Percentiles rank a stretch among this genome's conserved stretches.
Conservation (phyloP, 768 basidiomycete genomes). For the Paxillus ammoniavirescens region DNA sequence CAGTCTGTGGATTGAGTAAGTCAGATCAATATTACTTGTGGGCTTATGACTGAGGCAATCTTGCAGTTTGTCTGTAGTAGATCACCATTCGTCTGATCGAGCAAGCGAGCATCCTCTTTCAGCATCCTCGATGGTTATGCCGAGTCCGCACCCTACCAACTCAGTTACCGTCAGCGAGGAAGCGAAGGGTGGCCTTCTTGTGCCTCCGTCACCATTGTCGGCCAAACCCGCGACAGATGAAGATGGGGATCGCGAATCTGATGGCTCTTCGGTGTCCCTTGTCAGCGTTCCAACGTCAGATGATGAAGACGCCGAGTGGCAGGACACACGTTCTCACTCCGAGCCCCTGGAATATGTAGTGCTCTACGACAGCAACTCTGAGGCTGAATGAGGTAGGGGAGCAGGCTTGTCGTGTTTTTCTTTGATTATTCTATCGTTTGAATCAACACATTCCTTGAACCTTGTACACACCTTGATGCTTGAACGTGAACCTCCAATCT, state of each 20-base stretch:
- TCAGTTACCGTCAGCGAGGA: slow-evolving; percentile 11
- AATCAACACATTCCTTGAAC: no score
- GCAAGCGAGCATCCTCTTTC: slow-evolving; percentile 53
- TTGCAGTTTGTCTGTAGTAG: slow-evolving; percentile 64
- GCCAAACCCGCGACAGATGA: slow-evolving; percentile 40
- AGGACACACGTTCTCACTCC: slow-evolving; percentile 49
- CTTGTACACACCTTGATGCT: no score
- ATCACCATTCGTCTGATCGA: slow-evolving; percentile 37
- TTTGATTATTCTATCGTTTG: slow-evolving; percentile 1
- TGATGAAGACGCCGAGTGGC: slow-evolving; percentile 55
- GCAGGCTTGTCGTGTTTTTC: background rate
- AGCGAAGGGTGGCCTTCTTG: slow-evolving; percentile 4
- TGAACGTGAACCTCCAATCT: no score
- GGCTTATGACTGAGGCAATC: slow-evolving; percentile 4
- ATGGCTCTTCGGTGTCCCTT: slow-evolving; percentile 52
- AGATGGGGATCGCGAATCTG: slow-evolving; percentile 33
- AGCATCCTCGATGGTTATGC: slow-evolving; percentile 69
- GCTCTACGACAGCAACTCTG: slow-evolving; percentile 65
- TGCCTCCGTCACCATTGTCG: slow-evolving; percentile 15
- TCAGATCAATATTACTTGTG: slow-evolving; percentile 6
- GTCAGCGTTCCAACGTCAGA: slow-evolving; percentile 60
- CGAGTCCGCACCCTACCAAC: slow-evolving; percentile 31
- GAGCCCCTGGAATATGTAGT: slow-evolving; percentile 63
- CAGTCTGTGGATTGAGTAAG: slow-evolving; percentile 80
- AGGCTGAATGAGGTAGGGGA: slow-evolving; percentile 39